A percentile compares a stretch with the other conserved stretches of the same genome.
Evolutionary conservation across 2,329 filamentous ascomycete species (phyloP).

Genomic region (Ascomycota sp.): DNA sequence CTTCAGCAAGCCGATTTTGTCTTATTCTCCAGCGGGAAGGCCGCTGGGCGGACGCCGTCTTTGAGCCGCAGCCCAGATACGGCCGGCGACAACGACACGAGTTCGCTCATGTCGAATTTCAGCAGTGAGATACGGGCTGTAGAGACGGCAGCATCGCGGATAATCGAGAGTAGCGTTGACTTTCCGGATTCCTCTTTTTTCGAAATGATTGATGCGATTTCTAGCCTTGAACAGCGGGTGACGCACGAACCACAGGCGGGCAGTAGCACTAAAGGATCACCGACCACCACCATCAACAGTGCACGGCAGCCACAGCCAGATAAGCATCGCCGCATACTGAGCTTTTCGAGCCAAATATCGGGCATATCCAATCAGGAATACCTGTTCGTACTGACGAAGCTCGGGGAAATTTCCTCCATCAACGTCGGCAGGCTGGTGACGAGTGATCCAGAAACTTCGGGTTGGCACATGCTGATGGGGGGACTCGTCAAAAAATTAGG

Average conservation of each 20-base stretch:
- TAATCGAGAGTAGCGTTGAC: conserved; percentile 82
- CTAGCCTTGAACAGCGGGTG: conserved; percentile 33
- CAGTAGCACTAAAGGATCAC: conserved; percentile 5
- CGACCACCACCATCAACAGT: conserved; percentile 3
- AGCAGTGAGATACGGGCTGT: conserved; percentile 70
- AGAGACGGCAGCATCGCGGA: conserved; percentile 63
- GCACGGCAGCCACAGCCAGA: conserved; percentile 16
- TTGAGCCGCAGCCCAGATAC: conserved; percentile 24
- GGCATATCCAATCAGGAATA: conserved; percentile 38
- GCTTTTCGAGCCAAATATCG: conserved; percentile 22
- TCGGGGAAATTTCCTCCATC: conserved; percentile 51
- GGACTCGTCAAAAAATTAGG: conserved; percentile 32
- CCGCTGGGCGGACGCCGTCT: conserved; percentile 29
- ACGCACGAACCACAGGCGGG: conserved; percentile 5
- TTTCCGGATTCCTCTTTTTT: conserved; percentile 71
- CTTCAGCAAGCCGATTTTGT: conserved; percentile 85
- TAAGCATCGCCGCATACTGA: conserved; percentile 24
- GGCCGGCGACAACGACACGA: conserved; percentile 26
- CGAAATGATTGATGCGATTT: conserved; percentile 56
- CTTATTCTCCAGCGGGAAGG: conserved; percentile 42
- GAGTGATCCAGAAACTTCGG: conserved; percentile 44
- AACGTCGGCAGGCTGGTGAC: conserved; percentile 57
- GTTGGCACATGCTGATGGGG: conserved; percentile 49
- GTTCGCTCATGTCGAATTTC: conserved; percentile 42
- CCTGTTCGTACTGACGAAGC: conserved; percentile 50